A percentile compares a stretch with the other conserved stretches of the same genome.
Conservation (phyloP, 2,329 filamentous ascomycete genomes). For the Grosmannia clavigera region DNA sequence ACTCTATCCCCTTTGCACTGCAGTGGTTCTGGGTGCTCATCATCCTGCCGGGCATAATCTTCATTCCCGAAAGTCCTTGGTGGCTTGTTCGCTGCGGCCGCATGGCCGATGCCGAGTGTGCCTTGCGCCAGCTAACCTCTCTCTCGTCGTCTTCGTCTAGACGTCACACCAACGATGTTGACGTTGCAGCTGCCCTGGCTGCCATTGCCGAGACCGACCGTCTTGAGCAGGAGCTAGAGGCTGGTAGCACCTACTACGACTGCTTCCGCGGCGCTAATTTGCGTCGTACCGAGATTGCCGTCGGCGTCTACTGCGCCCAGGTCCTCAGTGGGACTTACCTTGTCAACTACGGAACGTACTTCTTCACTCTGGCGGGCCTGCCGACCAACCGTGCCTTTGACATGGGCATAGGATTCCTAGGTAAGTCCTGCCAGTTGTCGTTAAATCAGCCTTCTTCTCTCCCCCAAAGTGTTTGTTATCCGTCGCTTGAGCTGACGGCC, state of each 20-base stretch:
- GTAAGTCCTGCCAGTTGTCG: background rate
- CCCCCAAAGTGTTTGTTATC: background rate
- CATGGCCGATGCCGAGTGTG: conserved; percentile 26
- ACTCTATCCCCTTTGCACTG: conserved; percentile 34
- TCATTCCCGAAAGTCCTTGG: conserved; percentile 38
- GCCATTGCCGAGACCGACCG: conserved; percentile 47
- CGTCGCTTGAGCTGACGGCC: background rate
- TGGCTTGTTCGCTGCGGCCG: conserved; percentile 33
- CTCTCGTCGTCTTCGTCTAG: too few relatives aligned
- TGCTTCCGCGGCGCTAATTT: conserved; percentile 37
- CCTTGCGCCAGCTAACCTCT: conserved; percentile 31
- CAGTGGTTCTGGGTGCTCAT: conserved; percentile 38
- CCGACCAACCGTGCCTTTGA: conserved; percentile 11
- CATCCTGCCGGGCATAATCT: conserved; percentile 31
- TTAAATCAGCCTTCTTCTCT: too few relatives aligned
- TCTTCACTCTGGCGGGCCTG: conserved; percentile 22
- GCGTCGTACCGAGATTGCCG: conserved; percentile 40
- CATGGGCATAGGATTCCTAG: conserved; percentile 7
- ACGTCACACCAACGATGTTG: background rate
- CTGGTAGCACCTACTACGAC: conserved; percentile 36
- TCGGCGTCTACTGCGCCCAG: conserved; percentile 53
- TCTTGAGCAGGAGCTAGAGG: conserved; percentile 38
- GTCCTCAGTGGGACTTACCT: conserved; percentile 42
- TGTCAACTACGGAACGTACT: conserved; percentile 16
- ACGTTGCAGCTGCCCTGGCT: conserved; percentile 35